Evolutionary conservation across 768 basidiomycete genomes (phyloP).

Genomic region (Austroboletus eburneus): DNA sequence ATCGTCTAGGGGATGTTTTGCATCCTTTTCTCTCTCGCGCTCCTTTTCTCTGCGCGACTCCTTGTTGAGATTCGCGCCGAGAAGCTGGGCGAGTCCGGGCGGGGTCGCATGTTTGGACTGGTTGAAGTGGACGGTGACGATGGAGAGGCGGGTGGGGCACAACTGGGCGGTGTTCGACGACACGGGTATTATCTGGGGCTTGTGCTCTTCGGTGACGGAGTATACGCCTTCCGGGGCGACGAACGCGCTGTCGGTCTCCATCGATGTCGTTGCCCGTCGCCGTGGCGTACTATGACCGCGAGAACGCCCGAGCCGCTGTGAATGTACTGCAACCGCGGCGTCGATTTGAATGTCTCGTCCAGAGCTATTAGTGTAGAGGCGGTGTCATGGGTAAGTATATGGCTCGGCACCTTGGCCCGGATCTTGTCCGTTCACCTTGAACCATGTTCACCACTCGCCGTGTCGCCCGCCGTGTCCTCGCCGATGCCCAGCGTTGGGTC

Average conservation of each 20-base stretch:
- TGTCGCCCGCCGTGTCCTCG: conserved; percentile 16
- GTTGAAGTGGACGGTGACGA: conserved; percentile 60
- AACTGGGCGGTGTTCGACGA: conserved; percentile 32
- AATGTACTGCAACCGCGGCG: background rate
- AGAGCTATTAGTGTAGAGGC: background rate
- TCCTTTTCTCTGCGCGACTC: conserved; percentile 49
- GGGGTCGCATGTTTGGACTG: conserved; percentile 46
- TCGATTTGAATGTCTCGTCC: too few relatives aligned
- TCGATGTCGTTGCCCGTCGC: conserved; percentile 21
- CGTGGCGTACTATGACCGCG: conserved; percentile 13
- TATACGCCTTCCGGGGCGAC: conserved; percentile 90
- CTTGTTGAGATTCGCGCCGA: conserved; percentile 53
- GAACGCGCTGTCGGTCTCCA: conserved; percentile 84
- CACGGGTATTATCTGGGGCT: conserved; percentile 48
- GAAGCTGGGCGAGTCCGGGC: conserved; percentile 65
- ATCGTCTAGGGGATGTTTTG: conserved; percentile 44
- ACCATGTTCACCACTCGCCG: conserved; percentile 21
- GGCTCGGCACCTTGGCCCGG: conserved; percentile 12
- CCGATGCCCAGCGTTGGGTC: conserved; percentile 38
- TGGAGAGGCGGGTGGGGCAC: conserved; percentile 62
- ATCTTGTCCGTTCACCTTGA: conserved; percentile 24
- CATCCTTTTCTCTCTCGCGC: conserved; percentile 33
- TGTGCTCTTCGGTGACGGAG: conserved; percentile 83
- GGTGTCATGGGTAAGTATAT: background rate
- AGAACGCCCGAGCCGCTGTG: conserved; percentile 4